Evolutionary conservation across 1,284 basidiomycete species (phyloP), one percentile per base, ranked within the genome.

Genomic region (Ustilago tritici): DNA sequence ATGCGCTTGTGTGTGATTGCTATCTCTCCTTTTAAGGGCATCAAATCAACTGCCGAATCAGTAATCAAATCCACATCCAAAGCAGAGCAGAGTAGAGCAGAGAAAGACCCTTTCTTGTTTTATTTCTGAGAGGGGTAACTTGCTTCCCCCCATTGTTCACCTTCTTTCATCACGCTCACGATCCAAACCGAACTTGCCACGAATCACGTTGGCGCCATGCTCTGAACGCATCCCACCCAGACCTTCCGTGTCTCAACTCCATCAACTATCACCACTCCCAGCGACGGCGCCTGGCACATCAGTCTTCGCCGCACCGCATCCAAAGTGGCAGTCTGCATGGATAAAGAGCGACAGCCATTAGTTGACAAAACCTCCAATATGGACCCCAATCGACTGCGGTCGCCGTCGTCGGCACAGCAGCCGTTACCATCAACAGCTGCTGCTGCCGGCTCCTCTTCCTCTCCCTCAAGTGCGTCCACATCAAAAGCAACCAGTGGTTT

Each of bases 401-500:
- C 70, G 2, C 70, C 70, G 7, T 63, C 58, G 41, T 19, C 54
- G 31, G 54, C 58, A 36, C 55, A 65, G 38, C 65, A 64, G 61
- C 40, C 65, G 8, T 36, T 68, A 49, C 50, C 65, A 10, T 47
- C 70, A 12, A 54, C 52, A 7, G 46, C 64, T 10, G 61, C 70
- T 40, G 61, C 35, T n/a, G 46, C 57, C 12, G 49, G 17, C 28
- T n/a, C 64, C 35, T 28, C 56, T 7, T 15, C 67, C 41, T 53
- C 61, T 2, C 52, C 70, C 17, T 43, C 66, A 4, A 55, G 61
- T 1, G 36, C 63, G 12, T 64, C 64, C 23, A 55, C 66, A 3
- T 70, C 70, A 15, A 73, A 73, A 36, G 67, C 65, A 7, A 70
- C 64, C 58, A 73, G 62, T 66, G 59, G 66, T 47, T 65, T 73